Evolutionary conservation across 163 green algal genomes (phyloP), one percentile per base, ranked within the genome.

Genomic region (Scenedesmus sp.): DNA sequence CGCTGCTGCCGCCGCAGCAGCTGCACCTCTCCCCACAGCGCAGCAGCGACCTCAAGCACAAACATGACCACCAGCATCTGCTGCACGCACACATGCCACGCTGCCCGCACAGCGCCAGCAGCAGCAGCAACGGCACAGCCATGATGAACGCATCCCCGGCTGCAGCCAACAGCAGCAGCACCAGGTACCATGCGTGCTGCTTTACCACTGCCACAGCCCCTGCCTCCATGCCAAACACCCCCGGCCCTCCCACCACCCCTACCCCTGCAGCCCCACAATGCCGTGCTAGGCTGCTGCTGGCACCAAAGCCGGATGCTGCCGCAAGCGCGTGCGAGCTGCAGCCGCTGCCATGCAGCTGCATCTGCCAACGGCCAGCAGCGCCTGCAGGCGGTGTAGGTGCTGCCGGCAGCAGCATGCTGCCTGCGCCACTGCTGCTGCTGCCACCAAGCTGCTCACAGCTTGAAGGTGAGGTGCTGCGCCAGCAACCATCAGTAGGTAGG

Each of bases 81-180:
- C 70, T 83, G 68, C 68, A 90, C 42, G 35, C 33, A 76, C 3
- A 4, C 26, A 15, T 90, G 85, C 85, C 85, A 90, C 56, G 85
- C 85, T 16, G 70, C 49, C 35, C 85, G 56, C n/a, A 90, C 70
- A 3, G 24, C 80, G 44, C 24, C 43, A 70, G 61, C 43, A n/a
- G 37, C 84, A 26, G 70, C 68, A 20, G 68, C 42, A 70, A 46
- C 33, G 85, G 85, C 70, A 76, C 85, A 30, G 85, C 85, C 16
- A 70, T 70, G 30, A 90, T 90, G 61, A 90, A 90, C 0, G 46
- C n/a, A 37, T 90, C 85, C n/a, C 85, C 85, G 51, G 42, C 85
- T 42, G 43, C 42, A 40, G 85, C 85, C 46, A 73, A 0, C 42
- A 73, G 35, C 70, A 90, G 85, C 85, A 90, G 65, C 43, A 46